phyloP scores from a whole-genome alignment of 768 basidiomycete genomes.

The Mycena venus region DNA sequence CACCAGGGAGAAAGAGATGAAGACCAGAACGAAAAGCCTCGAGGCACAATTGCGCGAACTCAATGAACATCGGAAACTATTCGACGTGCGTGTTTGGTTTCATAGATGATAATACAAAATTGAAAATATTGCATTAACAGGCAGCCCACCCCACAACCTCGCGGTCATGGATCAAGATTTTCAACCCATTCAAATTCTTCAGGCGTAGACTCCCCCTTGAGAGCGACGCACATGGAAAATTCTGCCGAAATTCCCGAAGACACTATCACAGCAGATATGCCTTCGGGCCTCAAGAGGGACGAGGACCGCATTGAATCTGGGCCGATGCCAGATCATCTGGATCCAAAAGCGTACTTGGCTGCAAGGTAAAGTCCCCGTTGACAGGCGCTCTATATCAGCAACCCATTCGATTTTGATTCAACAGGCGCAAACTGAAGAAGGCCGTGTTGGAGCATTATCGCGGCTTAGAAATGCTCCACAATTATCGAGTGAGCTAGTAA shows the following conservation, averaged over 20 bases:
- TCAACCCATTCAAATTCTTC: background rate
- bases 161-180: constrained; percentile 1
- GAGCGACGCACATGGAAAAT: background rate
- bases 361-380: too few species aligned
- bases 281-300: constrained; percentile 10
- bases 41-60: constrained; percentile 83
- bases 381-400: too few species aligned
- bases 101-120: background rate
- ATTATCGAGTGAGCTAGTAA: constrained; percentile 80
- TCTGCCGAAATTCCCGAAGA: background rate
- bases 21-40: constrained; percentile 59
- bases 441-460: constrained; percentile 89
- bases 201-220: background rate
- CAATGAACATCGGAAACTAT: constrained; percentile 72
- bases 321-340: constrained; percentile 38
- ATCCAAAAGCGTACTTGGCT: constrained; percentile 84
- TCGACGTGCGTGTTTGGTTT: constrained; percentile 57
- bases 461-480: constrained; percentile 88
- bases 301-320: background rate
- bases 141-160: constrained; percentile 15
- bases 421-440: constrained; percentile 85
- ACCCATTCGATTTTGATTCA: too few species aligned
- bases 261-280: background rate
- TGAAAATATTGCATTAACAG: background rate
- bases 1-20: constrained; percentile 76